Conservation (phyloP, 352 stramenopile genomes). For the Plasmopara viticola region DNA sequence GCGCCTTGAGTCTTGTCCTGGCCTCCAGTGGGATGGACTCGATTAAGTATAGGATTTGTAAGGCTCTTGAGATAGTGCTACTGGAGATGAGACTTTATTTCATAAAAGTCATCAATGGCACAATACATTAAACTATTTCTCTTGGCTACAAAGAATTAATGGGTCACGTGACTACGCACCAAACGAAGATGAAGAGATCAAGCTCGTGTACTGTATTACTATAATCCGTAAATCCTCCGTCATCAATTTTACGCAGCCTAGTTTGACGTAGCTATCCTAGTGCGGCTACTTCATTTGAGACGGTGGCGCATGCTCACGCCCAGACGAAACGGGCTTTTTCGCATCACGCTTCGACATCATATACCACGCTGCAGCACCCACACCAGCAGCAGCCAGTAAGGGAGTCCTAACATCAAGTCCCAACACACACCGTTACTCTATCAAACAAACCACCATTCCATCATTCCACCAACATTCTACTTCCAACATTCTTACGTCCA, state of each 20-base stretch:
- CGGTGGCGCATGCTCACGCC: constrained; percentile 19
- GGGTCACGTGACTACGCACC: background rate
- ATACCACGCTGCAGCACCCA: constrained; percentile 28
- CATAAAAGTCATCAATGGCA: too few relatives aligned
- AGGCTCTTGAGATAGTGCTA: too few relatives aligned
- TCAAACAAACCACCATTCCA: background rate
- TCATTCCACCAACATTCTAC: too few relatives aligned
- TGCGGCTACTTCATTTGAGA: constrained; percentile 25
- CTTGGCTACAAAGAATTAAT: background rate
- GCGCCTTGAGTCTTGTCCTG: background rate
- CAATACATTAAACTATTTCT: too few relatives aligned
- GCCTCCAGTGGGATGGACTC: too few relatives aligned
- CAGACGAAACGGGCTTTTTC: constrained; percentile 6
- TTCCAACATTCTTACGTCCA: constrained; percentile 20
- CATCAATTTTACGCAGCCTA: background rate
- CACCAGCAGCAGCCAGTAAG: constrained; percentile 21
- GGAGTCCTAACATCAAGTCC: constrained; percentile 10
- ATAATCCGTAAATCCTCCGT: background rate
- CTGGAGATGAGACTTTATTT: too few relatives aligned
- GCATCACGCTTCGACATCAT: constrained; percentile 21
- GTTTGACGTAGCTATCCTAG: background rate
- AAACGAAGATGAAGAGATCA: background rate
- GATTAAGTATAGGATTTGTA: too few relatives aligned
- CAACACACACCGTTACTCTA: background rate
- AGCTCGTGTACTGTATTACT: background rate